These are phyloP conservation scores for Phytophthora idaei DNA, from an alignment of 352 stramenopile genomes.

Conservation along the genomic window DNA sequence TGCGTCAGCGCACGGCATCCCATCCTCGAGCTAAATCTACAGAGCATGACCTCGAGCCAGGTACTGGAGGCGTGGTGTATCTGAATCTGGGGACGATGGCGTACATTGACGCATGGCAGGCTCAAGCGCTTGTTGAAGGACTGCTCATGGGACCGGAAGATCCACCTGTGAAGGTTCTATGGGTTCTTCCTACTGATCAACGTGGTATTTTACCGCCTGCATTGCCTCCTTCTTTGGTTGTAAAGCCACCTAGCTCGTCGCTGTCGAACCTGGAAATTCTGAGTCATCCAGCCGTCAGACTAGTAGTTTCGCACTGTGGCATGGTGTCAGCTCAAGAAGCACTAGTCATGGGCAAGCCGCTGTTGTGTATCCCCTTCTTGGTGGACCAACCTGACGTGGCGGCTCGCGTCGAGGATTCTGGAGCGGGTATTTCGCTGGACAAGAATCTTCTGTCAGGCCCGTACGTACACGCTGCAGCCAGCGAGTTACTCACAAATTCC, in stretches of 20 bases:
- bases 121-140: conserved; percentile 72
- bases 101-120: conserved; percentile 85
- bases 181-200: conserved; percentile 80
- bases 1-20: conserved; percentile 32
- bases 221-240: conserved; percentile 60
- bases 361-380: conserved; percentile 90
- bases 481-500: conserved; percentile 53
- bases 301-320: conserved; percentile 90
- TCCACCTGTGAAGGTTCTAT: conserved; percentile 65
- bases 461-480: conserved; percentile 58
- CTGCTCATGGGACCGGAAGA: conserved; percentile 51
- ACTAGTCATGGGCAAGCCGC: conserved; percentile 74
- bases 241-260: conserved; percentile 63
- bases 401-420: conserved; percentile 75
- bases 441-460: conserved; percentile 69
- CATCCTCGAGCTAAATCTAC: conserved; percentile 19
- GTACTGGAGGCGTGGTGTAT: conserved; percentile 56
- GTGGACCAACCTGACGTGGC: conserved; percentile 88
- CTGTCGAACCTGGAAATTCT: conserved; percentile 75
- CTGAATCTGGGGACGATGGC: conserved; percentile 80
- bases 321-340: conserved; percentile 86
- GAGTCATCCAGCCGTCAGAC: conserved; percentile 53
- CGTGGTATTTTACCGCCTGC: conserved; percentile 58
- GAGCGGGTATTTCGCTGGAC: conserved; percentile 70
- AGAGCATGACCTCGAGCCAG: conserved; percentile 22